These are phyloP conservation scores for Elongisporangium senticosum DNA, from an alignment of 352 stramenopile species.

Conservation along the genomic window DNA sequence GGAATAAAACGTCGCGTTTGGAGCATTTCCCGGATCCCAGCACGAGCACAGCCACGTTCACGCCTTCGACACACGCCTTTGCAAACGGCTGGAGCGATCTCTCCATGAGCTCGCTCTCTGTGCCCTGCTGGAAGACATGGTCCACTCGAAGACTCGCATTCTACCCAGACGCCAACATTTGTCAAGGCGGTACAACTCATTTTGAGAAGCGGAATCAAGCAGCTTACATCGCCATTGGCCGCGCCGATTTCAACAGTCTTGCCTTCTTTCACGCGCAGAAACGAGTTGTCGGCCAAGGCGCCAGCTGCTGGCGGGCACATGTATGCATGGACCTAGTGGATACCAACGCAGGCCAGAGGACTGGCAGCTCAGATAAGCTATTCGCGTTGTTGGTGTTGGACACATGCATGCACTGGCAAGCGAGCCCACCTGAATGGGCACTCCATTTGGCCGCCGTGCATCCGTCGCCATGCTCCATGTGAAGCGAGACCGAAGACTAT, in stretches of 20 bases:
- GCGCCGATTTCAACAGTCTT: slow-evolving; percentile 32
- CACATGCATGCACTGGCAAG: no score
- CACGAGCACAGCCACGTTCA: slow-evolving; percentile 40
- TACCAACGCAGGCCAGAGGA: not conserved
- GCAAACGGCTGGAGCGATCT: slow-evolving; percentile 33
- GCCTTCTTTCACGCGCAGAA: slow-evolving; percentile 35
- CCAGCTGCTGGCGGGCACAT: slow-evolving; percentile 8
- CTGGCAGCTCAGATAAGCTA: no score
- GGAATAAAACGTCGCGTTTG: slow-evolving; percentile 36
- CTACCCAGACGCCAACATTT: slow-evolving; percentile 9
- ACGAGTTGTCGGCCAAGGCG: slow-evolving; percentile 19
- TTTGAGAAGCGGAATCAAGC: not conserved
- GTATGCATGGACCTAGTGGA: slow-evolving; percentile 21
- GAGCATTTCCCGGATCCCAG: slow-evolving; percentile 31
- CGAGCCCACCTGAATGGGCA: slow-evolving; percentile 1
- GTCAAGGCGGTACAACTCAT: not conserved
- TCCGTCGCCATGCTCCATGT: slow-evolving; percentile 1
- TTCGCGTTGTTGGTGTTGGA: no score
- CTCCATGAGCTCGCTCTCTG: slow-evolving; percentile 37
- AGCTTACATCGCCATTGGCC: slow-evolving; percentile 24
- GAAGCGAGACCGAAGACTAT: not conserved
- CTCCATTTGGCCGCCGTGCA: slow-evolving; percentile 1
- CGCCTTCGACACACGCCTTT: slow-evolving; percentile 38
- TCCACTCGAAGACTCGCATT: slow-evolving; percentile 21
- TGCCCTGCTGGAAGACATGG: slow-evolving; percentile 35